These are phyloP conservation scores for Saturnispora saitoi DNA, from an alignment of 805 yeast genomes.

Conservation along the genomic window DNA sequence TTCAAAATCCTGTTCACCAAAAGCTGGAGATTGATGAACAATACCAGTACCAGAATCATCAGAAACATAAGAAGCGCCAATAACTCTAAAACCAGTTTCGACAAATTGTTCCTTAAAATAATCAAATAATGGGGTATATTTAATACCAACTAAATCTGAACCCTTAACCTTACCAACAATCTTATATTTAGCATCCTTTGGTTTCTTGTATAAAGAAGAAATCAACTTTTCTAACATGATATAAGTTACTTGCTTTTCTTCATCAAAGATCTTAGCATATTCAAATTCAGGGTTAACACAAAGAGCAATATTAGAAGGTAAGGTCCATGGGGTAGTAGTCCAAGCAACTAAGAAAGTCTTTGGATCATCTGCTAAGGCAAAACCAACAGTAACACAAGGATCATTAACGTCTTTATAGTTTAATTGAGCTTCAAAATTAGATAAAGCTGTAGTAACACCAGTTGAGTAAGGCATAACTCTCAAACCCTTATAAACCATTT, in stretches of 20 bases:
- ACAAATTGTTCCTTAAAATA: constrained; percentile 70
- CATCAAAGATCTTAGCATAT: constrained; percentile 87
- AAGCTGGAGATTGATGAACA: constrained; percentile 97
- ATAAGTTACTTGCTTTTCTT: constrained; percentile 71
- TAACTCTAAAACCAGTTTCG: constrained; percentile 75
- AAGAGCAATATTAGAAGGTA: constrained; percentile 87
- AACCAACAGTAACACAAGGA: constrained; percentile 92
- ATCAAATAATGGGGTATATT: constrained; percentile 76
- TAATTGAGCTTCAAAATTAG: constrained; percentile 97
- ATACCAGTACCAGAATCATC: constrained; percentile 98
- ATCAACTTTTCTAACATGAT: constrained; percentile 78
- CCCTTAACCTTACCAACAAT: constrained; percentile 77
- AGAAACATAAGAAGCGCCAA: constrained; percentile 76
- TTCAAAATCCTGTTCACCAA: constrained; percentile 96
- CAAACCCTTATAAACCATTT: constrained; percentile 86
- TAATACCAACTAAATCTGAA: constrained; percentile 65
- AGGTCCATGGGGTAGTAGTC: constrained; percentile 99
- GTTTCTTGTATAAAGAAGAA: constrained; percentile 86
- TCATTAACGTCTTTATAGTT: constrained; percentile 95
- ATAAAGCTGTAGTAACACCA: constrained; percentile 91
- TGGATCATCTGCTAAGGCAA: constrained; percentile 72
- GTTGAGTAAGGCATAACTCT: constrained; percentile 99
- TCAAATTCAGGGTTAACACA: constrained; percentile 89
- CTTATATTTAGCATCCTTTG: constrained; percentile 79
- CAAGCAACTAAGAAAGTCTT: constrained; percentile 86